phyloP scores from a whole-genome alignment of 2,329 filamentous ascomycete species.

The Drechslerella dactyloides region DNA sequence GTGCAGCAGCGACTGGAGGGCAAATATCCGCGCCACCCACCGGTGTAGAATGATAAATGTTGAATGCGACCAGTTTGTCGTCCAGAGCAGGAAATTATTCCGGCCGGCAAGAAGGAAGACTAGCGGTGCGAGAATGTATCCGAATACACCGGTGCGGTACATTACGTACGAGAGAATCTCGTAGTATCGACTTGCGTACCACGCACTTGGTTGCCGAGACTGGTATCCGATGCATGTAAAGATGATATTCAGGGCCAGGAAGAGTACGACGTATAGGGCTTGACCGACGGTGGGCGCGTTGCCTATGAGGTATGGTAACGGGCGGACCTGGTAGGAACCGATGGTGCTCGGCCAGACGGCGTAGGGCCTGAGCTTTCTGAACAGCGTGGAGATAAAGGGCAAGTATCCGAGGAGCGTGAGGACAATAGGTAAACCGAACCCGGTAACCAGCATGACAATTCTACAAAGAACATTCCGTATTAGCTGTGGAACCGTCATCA shows the following conservation, averaged over 20 bases:
- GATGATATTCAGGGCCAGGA: constrained; percentile 59
- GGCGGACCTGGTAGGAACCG: constrained; percentile 56
- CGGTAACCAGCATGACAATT: constrained; percentile 54
- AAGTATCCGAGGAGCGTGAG: constrained; percentile 54
- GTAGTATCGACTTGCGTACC: constrained; percentile 30
- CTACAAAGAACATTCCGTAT: too few species aligned
- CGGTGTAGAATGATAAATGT: constrained; percentile 63
- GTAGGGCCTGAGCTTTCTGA: constrained; percentile 56
- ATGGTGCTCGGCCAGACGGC: constrained; percentile 57
- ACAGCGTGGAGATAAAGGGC: constrained; percentile 54
- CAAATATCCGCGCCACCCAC: constrained; percentile 61
- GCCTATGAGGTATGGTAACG: constrained; percentile 57
- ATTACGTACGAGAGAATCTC: constrained; percentile 26
- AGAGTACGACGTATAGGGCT: constrained; percentile 59
- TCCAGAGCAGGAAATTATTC: constrained; percentile 62
- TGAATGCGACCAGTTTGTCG: constrained; percentile 63
- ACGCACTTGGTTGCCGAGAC: constrained; percentile 16
- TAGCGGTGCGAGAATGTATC: constrained; percentile 60
- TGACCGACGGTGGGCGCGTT: constrained; percentile 61
- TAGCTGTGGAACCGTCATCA: constrained; percentile 15
- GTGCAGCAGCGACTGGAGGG: constrained; percentile 62
- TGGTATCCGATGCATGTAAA: constrained; percentile 56
- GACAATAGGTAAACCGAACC: constrained; percentile 55
- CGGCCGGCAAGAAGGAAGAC: constrained; percentile 61
- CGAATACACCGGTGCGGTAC: constrained; percentile 59